phyloP scores from a whole-genome alignment of 2,329 filamentous ascomycete genomes.

The Neopestalotiopsis clavispora region DNA sequence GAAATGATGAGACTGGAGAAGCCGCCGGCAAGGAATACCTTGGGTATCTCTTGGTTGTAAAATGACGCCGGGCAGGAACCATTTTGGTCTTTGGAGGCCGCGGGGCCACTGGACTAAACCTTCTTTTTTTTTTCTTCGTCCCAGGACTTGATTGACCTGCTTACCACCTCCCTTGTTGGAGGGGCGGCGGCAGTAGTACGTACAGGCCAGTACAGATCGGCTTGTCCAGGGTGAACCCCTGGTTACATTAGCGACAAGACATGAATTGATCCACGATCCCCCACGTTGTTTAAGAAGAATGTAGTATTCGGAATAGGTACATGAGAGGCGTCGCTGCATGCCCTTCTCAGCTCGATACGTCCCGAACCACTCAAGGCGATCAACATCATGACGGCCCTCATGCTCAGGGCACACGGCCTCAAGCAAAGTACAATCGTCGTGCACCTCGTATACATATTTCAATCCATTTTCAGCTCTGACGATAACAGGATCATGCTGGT shows the following conservation, averaged over 20 bases:
- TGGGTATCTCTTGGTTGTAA: not conserved
- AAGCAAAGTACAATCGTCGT: not conserved
- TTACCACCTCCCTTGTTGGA: not conserved
- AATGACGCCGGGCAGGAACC: conserved; percentile 4
- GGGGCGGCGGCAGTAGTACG: not conserved
- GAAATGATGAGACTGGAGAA: not conserved
- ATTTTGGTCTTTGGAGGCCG: conserved; percentile 5
- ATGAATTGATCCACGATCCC: not conserved
- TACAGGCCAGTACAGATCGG: not conserved
- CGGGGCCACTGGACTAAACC: conserved; percentile 7
- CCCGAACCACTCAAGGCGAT: not conserved
- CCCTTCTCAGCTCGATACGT: not conserved
- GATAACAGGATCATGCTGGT: not conserved
- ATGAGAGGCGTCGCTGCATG: not conserved
- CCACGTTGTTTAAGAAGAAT: not conserved
- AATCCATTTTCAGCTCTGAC: not conserved
- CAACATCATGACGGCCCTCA: not conserved
- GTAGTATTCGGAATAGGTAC: not conserved
- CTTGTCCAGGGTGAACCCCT: not conserved
- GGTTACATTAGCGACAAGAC: not conserved
- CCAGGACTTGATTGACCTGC: not conserved
- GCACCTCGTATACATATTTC: not conserved
- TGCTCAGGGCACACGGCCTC: not conserved
- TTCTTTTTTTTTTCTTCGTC: conserved; percentile 2
- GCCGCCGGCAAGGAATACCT: not conserved